phyloP scores from a whole-genome alignment of 2,329 filamentous ascomycete genomes.

The Tolypocladium sp. region DNA sequence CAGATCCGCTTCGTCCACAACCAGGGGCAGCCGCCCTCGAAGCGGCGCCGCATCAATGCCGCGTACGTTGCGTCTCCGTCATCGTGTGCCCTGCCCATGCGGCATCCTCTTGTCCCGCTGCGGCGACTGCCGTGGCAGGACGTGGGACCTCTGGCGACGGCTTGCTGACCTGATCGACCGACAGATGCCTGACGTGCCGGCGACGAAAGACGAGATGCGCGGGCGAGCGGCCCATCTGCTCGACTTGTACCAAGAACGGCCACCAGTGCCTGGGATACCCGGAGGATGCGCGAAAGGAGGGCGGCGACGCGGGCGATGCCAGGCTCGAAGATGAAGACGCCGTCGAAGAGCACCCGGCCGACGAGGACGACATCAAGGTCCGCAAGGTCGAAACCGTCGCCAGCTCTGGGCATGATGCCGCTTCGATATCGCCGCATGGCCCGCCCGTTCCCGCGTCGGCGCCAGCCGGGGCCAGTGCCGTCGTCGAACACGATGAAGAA shows the following conservation, averaged over 20 bases:
- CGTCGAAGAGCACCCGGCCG: neutral
- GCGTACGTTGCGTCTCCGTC: slow-evolving; percentile 44
- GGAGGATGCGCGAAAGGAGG: slow-evolving; percentile 40
- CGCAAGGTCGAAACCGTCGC: neutral
- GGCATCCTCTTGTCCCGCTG: neutral
- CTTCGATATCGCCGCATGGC: neutral
- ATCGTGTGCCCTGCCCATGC: neutral
- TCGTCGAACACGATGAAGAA: slow-evolving; percentile 14
- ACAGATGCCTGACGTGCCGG: slow-evolving; percentile 62
- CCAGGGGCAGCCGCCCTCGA: slow-evolving; percentile 71
- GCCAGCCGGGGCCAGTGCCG: neutral
- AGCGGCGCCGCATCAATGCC: slow-evolving; percentile 69
- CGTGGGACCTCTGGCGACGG: neutral
- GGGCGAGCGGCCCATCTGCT: slow-evolving; percentile 62
- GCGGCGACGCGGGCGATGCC: slow-evolving; percentile 10
- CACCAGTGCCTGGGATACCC: slow-evolving; percentile 61
- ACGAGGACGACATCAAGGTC: neutral
- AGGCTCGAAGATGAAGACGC: slow-evolving; percentile 11
- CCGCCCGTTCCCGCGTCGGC: neutral
- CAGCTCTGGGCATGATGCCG: neutral
- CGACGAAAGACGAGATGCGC: slow-evolving; percentile 69
- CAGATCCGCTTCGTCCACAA: slow-evolving; percentile 75
- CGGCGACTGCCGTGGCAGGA: neutral
- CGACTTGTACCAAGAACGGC: slow-evolving; percentile 63
- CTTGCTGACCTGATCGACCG: neutral